phyloP scores from a whole-genome alignment of 306 rosid species.

The Rubus idaeus region DNA sequence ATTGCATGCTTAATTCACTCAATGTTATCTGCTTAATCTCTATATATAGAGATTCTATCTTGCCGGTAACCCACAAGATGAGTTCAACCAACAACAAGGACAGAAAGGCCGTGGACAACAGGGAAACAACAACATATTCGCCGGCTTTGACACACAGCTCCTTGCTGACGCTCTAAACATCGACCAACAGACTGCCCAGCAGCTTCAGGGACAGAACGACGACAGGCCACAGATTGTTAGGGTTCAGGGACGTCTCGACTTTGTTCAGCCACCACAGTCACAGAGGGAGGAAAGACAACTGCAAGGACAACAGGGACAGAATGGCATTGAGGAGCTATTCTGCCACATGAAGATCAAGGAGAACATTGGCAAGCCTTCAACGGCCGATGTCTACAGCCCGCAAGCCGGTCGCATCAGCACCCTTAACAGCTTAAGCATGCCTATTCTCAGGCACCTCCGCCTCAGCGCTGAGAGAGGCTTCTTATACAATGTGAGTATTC shows the following conservation, averaged over 20 bases:
- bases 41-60: constrained; percentile 51
- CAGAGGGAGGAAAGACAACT: background rate
- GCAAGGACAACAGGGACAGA: background rate
- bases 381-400: constrained; percentile 23
- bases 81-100: constrained; percentile 24
- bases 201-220: constrained; percentile 32
- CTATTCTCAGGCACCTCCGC: constrained; percentile 17
- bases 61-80: constrained; percentile 55
- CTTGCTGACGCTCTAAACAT: constrained; percentile 38
- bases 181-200: constrained; percentile 24
- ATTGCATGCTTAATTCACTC: background rate
- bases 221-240: constrained; percentile 34
- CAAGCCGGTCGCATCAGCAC: constrained; percentile 31
- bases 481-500: constrained; percentile 23
- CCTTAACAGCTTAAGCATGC: constrained; percentile 25
- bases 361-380: constrained; percentile 21
- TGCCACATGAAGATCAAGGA: constrained; percentile 18
- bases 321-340: constrained; percentile 27
- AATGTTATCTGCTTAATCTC: background rate
- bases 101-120: background rate
- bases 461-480: constrained; percentile 35
- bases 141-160: constrained; percentile 34
- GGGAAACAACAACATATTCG: constrained; percentile 33
- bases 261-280: constrained; percentile 36
- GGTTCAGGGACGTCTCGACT: constrained; percentile 32